Percentiles rank a stretch among this genome's conserved stretches.
phyloP scores from a whole-genome alignment of 306 rosid genomes.

The Alnus rubra region DNA sequence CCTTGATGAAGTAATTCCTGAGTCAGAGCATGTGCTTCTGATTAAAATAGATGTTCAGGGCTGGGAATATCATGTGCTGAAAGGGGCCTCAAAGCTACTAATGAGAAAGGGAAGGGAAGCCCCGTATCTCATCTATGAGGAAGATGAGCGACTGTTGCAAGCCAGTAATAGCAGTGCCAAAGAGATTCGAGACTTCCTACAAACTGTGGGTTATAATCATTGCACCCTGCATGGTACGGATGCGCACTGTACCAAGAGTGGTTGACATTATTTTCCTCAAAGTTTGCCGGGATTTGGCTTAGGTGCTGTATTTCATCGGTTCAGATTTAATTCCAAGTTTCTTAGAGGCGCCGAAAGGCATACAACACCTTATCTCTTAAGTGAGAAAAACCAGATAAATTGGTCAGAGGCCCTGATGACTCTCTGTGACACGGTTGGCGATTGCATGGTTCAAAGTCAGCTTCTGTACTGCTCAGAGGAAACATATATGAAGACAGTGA shows the following conservation, averaged over 20 bases:
- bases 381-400: slow-evolving; percentile 5
- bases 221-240: slow-evolving; percentile 90
- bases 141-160: slow-evolving; percentile 78
- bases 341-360: not conserved
- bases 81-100: slow-evolving; percentile 75
- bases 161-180: slow-evolving; percentile 87
- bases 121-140: slow-evolving; percentile 94
- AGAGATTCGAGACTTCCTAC: slow-evolving; percentile 76
- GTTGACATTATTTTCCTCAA: slow-evolving; percentile 26
- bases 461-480: slow-evolving; percentile 6
- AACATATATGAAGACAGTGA: not conserved
- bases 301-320: too few relatives aligned
- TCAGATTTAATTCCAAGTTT: not conserved
- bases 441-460: slow-evolving; percentile 3
- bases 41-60: slow-evolving; percentile 97
- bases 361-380: slow-evolving; percentile 5
- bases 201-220: slow-evolving; percentile 67
- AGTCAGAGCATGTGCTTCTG: slow-evolving; percentile 65
- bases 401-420: slow-evolving; percentile 16
- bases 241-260: slow-evolving; percentile 87
- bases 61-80: slow-evolving; percentile 96
- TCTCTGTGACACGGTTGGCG: not conserved
- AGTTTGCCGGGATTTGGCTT: slow-evolving; percentile 6
- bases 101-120: slow-evolving; percentile 83
- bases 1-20: slow-evolving; percentile 73